These are phyloP conservation scores for Ceratocystis destructans DNA, from an alignment of 2,329 filamentous ascomycete genomes.

Conservation along the genomic window DNA sequence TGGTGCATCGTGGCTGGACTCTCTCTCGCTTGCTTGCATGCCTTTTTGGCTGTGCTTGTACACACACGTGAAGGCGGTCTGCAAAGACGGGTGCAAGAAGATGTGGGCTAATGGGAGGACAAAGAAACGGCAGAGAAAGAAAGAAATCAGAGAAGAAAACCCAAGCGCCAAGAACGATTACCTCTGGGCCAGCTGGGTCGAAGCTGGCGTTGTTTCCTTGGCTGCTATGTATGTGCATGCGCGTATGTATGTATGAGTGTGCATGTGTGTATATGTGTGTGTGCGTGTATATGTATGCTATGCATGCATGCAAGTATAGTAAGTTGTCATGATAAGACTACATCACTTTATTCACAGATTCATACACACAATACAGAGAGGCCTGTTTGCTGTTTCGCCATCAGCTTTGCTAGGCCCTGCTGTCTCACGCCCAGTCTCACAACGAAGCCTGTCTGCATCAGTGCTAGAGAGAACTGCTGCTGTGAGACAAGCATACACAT, in stretches of 20 bases:
- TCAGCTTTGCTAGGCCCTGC: neutral
- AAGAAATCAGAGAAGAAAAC: too few species aligned
- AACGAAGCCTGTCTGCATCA: neutral
- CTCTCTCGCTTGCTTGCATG: conserved; percentile 8
- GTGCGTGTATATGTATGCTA: neutral
- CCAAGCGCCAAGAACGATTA: too few species aligned
- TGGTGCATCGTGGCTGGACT: conserved; percentile 6
- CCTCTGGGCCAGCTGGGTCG: too few species aligned
- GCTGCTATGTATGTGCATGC: too few species aligned
- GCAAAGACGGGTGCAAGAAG: neutral
- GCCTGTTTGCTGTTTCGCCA: neutral
- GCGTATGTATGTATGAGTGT: too few species aligned
- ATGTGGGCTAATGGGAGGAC: neutral
- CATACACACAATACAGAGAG: neutral
- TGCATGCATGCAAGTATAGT: neutral
- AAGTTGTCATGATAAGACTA: neutral
- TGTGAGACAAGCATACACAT: neutral
- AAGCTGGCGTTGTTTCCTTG: too few species aligned
- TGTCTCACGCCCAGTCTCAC: neutral
- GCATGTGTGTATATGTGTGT: too few species aligned
- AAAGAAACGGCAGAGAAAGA: neutral
- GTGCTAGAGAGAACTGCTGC: neutral
- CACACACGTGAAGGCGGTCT: conserved; percentile 6
- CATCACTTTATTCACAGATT: neutral
- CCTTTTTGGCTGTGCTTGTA: neutral